These are phyloP conservation scores for Populus simonii DNA, from an alignment of 345 rosid genomes.

Conservation along the genomic window DNA sequence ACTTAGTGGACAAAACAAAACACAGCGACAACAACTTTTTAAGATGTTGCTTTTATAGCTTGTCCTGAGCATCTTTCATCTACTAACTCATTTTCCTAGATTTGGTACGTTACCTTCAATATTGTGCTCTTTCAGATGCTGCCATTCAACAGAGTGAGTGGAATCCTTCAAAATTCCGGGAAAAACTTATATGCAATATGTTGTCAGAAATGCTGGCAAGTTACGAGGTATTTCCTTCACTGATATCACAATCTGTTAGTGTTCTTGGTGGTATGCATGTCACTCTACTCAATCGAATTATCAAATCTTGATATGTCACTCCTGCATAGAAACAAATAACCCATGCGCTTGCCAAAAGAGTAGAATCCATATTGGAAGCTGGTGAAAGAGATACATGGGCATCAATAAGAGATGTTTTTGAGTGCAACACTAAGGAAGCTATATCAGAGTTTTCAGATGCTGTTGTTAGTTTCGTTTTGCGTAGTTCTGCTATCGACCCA, in stretches of 20 bases:
- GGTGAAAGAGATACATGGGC: slow-evolving; percentile 63
- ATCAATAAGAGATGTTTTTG: slow-evolving; percentile 56
- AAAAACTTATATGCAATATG: slow-evolving; percentile 59
- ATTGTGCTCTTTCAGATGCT: slow-evolving; percentile 43
- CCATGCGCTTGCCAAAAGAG: slow-evolving; percentile 42
- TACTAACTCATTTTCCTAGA: background rate
- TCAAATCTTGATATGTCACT: slow-evolving; percentile 4
- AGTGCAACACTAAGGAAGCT: slow-evolving; percentile 53
- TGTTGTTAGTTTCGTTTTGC: slow-evolving; percentile 59
- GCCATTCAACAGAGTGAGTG: slow-evolving; percentile 54
- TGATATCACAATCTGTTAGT: background rate
- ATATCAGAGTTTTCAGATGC: slow-evolving; percentile 22
- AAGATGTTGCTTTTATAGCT: background rate
- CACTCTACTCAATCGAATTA: background rate
- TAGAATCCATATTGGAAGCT: slow-evolving; percentile 57
- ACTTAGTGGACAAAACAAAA: background rate
- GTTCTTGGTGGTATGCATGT: background rate
- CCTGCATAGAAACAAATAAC: slow-evolving; percentile 49
- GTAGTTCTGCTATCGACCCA: slow-evolving; percentile 30
- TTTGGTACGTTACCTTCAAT: background rate
- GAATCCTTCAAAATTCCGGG: slow-evolving; percentile 58
- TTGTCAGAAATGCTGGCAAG: slow-evolving; percentile 48
- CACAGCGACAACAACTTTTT: background rate
- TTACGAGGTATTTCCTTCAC: slow-evolving; percentile 46
- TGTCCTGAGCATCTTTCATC: background rate